Percentiles rank a stretch among this genome's conserved stretches.
phyloP scores from a whole-genome alignment of 192 early-diverging fungal species.

The Coemansia sp. region DNA sequence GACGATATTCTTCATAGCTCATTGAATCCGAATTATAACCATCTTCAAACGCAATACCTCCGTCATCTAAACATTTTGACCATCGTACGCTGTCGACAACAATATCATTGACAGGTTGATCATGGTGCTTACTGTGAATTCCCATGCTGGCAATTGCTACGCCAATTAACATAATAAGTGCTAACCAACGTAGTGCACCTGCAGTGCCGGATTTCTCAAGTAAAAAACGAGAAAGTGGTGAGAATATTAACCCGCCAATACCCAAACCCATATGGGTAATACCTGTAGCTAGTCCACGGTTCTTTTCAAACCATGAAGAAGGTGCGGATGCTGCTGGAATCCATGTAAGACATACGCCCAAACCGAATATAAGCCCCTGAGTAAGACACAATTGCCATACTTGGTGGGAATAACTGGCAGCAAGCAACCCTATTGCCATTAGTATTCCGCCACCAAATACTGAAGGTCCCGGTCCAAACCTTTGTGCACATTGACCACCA shows the following conservation, averaged over 20 bases:
- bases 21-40: constrained; percentile 27
- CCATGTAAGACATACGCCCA: constrained; percentile 60
- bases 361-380: constrained; percentile 67
- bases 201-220: constrained; percentile 44
- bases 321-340: constrained; percentile 62
- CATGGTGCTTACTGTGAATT: constrained; percentile 35
- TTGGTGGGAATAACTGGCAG: constrained; percentile 58
- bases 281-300: constrained; percentile 62
- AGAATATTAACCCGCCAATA: constrained; percentile 61
- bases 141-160: constrained; percentile 39
- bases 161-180: constrained; percentile 37
- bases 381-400: constrained; percentile 68
- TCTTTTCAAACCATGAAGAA: constrained; percentile 65
- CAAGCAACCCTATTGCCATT: constrained; percentile 57
- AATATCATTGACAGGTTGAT: constrained; percentile 19
- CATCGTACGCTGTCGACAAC: constrained; percentile 29
- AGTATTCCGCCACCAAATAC: constrained; percentile 48
- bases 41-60: constrained; percentile 6
- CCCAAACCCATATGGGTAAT: constrained; percentile 69
- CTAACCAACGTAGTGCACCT: constrained; percentile 47
- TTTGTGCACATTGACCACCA: constrained; percentile 26
- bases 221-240: constrained; percentile 54
- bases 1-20: constrained; percentile 19
- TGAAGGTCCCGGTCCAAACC: constrained; percentile 45
- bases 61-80: constrained; percentile 43